Conservation (phyloP, 108 stramenopile genomes). For the Fragilariopsis cylindrus region DNA sequence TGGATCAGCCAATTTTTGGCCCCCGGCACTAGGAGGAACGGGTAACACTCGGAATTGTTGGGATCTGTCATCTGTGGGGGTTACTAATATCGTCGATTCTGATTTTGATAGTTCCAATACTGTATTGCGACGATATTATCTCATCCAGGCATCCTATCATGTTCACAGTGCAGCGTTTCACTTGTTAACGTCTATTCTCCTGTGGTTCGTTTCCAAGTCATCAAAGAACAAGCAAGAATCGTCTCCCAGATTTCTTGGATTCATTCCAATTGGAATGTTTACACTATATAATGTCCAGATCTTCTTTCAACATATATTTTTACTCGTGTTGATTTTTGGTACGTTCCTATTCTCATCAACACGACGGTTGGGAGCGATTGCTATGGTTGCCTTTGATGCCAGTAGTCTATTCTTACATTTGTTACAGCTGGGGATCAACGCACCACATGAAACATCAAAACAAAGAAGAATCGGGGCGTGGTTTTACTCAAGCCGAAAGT, state of each 20-base stretch:
- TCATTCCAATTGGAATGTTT: constrained; percentile 28
- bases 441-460: constrained; percentile 25
- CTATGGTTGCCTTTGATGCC: constrained; percentile 72
- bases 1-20: constrained; percentile 72
- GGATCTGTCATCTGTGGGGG: constrained; percentile 68
- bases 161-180: constrained; percentile 77
- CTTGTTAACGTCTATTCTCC: constrained; percentile 51
- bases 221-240: constrained; percentile 9
- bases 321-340: constrained; percentile 51
- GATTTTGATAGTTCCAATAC: constrained; percentile 72
- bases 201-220: constrained; percentile 44
- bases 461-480: not conserved
- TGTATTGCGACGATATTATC: constrained; percentile 62
- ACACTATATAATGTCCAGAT: constrained; percentile 32
- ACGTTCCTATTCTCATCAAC: constrained; percentile 70
- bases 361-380: constrained; percentile 70
- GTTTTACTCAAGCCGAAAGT: constrained; percentile 4
- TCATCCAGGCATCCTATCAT: constrained; percentile 79
- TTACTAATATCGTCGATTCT: constrained; percentile 22
- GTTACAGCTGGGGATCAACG: constrained; percentile 77
- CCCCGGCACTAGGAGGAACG: constrained; percentile 60
- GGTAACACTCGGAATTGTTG: constrained; percentile 70
- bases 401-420: constrained; percentile 69
- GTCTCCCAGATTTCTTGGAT: constrained; percentile 15
- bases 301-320: constrained; percentile 65